These are phyloP conservation scores for Botrytis medusae DNA, from an alignment of 2,329 filamentous ascomycete species.

Conservation along the genomic window DNA sequence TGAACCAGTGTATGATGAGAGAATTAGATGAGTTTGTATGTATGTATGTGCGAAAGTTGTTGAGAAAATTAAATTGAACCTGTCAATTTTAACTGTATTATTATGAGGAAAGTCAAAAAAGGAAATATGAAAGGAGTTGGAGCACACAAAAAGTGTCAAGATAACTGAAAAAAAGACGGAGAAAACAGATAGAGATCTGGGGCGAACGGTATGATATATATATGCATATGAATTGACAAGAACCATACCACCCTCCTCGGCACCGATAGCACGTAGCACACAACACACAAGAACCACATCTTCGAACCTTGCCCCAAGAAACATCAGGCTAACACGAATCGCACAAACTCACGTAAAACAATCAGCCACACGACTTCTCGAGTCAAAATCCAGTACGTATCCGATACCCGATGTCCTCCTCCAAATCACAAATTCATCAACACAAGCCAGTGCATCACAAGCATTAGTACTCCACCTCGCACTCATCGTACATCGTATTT, in stretches of 20 bases:
- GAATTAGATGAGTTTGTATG: not conserved
- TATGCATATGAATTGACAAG: no score
- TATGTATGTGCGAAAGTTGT: not conserved
- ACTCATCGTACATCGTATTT: not conserved
- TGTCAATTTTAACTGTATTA: not conserved
- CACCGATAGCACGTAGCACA: not conserved
- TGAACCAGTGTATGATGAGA: no score
- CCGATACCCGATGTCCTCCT: not conserved
- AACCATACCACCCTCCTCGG: no score
- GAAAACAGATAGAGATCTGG: not conserved
- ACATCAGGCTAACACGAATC: not conserved
- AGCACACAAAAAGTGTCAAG: not conserved
- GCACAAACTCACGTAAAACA: not conserved
- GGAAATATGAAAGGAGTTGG: fast-evolving
- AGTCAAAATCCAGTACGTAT: not conserved
- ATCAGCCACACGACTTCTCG: not conserved
- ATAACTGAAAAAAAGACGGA: not conserved
- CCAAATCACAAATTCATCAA: not conserved
- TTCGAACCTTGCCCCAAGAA: not conserved
- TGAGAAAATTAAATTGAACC: not conserved
- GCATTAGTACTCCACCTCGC: not conserved
- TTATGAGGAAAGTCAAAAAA: not conserved
- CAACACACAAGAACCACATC: not conserved
- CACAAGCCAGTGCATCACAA: not conserved
- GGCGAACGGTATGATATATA: not conserved